Evolutionary conservation across 768 basidiomycete species (phyloP), one percentile per base, ranked within the genome.

Genomic region (Psilocybe tampanensis): DNA sequence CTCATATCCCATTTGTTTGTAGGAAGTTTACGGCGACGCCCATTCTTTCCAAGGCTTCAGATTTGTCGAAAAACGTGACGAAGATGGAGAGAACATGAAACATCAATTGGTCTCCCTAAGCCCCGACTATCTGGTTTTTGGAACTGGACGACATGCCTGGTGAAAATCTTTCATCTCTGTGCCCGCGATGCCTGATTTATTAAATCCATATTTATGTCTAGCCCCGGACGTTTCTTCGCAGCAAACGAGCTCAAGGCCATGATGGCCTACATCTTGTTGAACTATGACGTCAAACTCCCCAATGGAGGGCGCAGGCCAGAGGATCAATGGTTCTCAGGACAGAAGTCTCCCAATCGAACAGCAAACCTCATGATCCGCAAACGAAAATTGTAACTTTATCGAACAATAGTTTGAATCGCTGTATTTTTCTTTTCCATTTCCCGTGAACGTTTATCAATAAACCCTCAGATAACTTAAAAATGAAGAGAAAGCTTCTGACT

Each of bases 221-320:
- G 70, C 44, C 72, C 76, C 17, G 73, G 78, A 26, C 71, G 79
- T 2, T 79, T 77, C 65, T 78, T 81, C 56, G 77, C 76, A 2
- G 71, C 75, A 73, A 58, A 52, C n/a, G 56, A 58, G 39, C 24
- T 58, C 26, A 58, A 58, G 22, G 52, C 56, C 8, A 58, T 82
- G 70, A 53, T 83, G 26, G 78, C 80, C 0, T 69, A 79, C 29
- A 60, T 78, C 22, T 55, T 83, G n/a, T 24, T 68, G 56, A 68
- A 71, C 41, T 79, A 74, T 53, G 77, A 78, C 60, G 58, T 81
- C 41, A 77, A 75, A 57, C 60, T 73, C 42, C 69, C 68, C 18
- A 24, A 60, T 12, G 66, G 64, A 9, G 67, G 66, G 0, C 60
- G 60, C 15, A 58, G 68, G 7, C 72, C 73, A 17, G 51, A 64